A percentile compares a stretch with the other conserved stretches of the same genome.
These are phyloP conservation scores for Paxillus involutus DNA, from an alignment of 768 basidiomycete genomes.

Conservation along the genomic window DNA sequence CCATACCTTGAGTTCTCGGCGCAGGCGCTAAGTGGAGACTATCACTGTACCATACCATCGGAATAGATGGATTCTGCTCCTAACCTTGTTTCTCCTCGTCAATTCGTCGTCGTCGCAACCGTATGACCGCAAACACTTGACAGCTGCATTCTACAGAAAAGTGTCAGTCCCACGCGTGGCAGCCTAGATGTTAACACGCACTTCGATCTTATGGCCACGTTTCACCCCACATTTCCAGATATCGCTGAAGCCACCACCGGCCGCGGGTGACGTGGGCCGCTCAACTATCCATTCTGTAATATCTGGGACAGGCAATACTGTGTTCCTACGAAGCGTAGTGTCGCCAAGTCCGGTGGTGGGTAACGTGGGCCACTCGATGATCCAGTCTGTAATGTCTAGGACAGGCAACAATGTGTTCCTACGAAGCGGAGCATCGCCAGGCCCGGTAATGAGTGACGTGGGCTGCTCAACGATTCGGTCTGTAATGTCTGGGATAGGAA, in stretches of 20 bases:
- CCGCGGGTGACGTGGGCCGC: not conserved
- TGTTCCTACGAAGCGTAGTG: not conserved
- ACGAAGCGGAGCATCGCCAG: not conserved
- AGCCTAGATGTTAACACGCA: not conserved
- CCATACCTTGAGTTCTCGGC: slow-evolving; percentile 24
- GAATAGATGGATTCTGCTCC: not conserved
- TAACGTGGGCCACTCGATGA: not conserved
- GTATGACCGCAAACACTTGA: not conserved
- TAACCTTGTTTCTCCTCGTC: not conserved
- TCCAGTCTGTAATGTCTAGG: not conserved
- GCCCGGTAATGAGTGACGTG: not conserved
- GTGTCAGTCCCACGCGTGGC: not conserved
- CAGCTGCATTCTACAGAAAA: not conserved
- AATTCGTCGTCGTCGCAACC: not conserved
- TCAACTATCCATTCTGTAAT: not conserved
- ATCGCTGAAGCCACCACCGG: slow-evolving; percentile 1
- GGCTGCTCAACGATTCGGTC: not conserved
- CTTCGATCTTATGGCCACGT: not conserved
- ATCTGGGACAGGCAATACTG: not conserved
- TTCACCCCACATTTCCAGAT: slow-evolving; percentile 3
- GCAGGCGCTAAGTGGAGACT: slow-evolving; percentile 10
- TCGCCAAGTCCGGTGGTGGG: not conserved
- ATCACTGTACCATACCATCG: not conserved
- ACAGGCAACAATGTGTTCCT: not conserved
- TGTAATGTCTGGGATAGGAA: not conserved